Percentiles rank a stretch among this genome's conserved stretches.
These are phyloP conservation scores for Acacia concinna DNA, from an alignment of 331 rosid genomes.

Conservation along the genomic window DNA sequence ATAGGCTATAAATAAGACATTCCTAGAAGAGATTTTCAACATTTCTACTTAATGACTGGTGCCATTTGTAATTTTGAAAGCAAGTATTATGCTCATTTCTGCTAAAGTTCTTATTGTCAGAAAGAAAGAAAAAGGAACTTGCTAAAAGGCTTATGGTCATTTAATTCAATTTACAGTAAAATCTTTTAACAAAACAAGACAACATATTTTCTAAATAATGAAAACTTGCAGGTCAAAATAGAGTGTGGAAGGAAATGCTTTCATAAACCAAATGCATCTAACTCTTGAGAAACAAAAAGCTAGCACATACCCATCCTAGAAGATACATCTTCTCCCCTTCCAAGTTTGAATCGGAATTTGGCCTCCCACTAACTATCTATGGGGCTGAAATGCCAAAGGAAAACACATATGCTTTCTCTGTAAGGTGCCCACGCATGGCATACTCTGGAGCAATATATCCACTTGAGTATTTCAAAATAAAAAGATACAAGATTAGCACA, in stretches of 20 bases:
- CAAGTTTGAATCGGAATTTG: slow-evolving; percentile 58
- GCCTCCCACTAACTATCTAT: slow-evolving; percentile 80
- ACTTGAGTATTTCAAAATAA: slow-evolving; percentile 41
- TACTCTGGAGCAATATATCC: slow-evolving; percentile 91
- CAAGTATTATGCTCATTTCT: too few species aligned
- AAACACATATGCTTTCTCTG: slow-evolving; percentile 63
- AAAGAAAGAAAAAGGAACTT: too few species aligned
- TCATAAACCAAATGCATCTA: background rate
- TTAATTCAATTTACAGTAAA: too few species aligned
- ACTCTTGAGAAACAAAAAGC: background rate
- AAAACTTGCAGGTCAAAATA: too few species aligned
- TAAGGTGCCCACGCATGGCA: slow-evolving; percentile 69
- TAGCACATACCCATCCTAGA: slow-evolving; percentile 68
- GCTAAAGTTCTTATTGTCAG: too few species aligned
- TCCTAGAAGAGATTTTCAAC: too few species aligned
- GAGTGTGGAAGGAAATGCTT: background rate
- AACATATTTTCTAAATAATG: too few species aligned
- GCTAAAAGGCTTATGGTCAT: too few species aligned
- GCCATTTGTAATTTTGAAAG: too few species aligned
- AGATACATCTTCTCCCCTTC: slow-evolving; percentile 66
- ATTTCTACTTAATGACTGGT: too few species aligned
- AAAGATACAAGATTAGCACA: background rate
- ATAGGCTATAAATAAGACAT: too few species aligned
- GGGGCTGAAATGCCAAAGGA: slow-evolving; percentile 66
- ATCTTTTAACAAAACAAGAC: too few species aligned